A percentile compares a stretch with the other conserved stretches of the same genome.
Evolutionary conservation across 257 asterid genomes (phyloP).

Genomic region (Fraxinus pennsylvanica): DNA sequence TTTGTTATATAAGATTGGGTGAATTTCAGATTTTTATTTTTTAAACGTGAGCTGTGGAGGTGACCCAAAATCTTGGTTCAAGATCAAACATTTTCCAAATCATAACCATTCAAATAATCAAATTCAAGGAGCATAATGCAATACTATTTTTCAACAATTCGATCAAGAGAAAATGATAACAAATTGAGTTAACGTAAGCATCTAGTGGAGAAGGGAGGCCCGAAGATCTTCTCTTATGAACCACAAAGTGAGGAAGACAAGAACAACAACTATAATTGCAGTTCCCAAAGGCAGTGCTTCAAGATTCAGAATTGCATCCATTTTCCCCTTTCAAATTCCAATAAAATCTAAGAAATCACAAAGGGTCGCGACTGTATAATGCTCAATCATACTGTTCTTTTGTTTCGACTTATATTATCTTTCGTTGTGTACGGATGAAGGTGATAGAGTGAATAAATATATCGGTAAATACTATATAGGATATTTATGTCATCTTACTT

Average conservation of each 20-base stretch:
- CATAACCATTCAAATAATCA: not conserved
- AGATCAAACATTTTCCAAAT: not conserved
- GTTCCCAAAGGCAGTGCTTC: constrained; percentile 36
- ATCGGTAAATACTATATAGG: no score
- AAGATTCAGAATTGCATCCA: constrained; percentile 48
- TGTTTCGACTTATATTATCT: no score
- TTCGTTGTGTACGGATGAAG: no score
- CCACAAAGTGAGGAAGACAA: constrained; percentile 46
- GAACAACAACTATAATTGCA: constrained; percentile 37
- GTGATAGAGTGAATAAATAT: no score
- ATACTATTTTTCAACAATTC: not conserved
- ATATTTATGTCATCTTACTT: no score
- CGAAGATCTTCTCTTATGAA: constrained; percentile 39
- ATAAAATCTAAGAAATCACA: not conserved
- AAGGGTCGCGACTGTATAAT: not conserved
- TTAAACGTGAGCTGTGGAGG: no score
- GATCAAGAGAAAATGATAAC: not conserved
- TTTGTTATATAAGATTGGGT: no score
- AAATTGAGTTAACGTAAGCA: constrained; percentile 1
- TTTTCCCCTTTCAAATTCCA: constrained; percentile 16
- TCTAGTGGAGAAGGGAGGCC: constrained; percentile 56
- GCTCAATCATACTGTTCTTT: no score
- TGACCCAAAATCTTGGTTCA: no score
- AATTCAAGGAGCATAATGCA: not conserved
- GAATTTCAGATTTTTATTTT: no score